Base-by-base conservation (phyloP, 2,329 filamentous ascomycete genomes). In the Cladosporium sp. region DNA sequence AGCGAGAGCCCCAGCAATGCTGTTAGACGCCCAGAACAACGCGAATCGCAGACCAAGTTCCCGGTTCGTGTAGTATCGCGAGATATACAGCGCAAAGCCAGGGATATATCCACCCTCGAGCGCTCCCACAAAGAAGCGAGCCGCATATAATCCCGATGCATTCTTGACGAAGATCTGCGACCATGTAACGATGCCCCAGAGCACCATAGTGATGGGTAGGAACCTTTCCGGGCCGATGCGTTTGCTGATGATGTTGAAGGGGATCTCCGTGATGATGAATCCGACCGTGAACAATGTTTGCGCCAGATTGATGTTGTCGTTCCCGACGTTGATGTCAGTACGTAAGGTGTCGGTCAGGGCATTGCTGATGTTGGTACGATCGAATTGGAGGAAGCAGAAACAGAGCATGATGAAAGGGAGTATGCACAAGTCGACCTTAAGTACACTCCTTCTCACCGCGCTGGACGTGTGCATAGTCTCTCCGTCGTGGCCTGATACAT, bases 11-110 rank as follows among this genome's bases (percentile, higher is more conserved):
- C 63, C 52, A 49, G 63, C 51, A n/a, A 65, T 49, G 11, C 36
- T 65, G 28, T 59, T 36, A 21, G 54, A 64, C 6, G 71, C 69
- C 8, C 74, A 79, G 52, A 65, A 65, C 4, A 65, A 14, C 6
- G 63, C 63, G 11, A 59, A 59, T 6, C 63, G 63, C n/a, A 59
- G 21, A 4, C 34, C 52, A 28, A 65, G 51, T 41, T 65, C 63
- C 6, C 32, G 28, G 12, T 41, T 49, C 2, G 52, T 65, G 52
- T 65, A 65, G 52, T 47, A 65, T 21, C 38, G 34, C 5, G 63
- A 59, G 10, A 59, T 47, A 54, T 59, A 65, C 15, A 65, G 55
- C 21, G 32, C 52, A 32, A 51, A 44, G 26, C 54, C 63, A 36
- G 63, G 63, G 6, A 65, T 65, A n/a, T 47, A 65, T 18, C 63